Conservation (phyloP, 163 green algal genomes). For the Chlamydomonas reinhardtii region DNA sequence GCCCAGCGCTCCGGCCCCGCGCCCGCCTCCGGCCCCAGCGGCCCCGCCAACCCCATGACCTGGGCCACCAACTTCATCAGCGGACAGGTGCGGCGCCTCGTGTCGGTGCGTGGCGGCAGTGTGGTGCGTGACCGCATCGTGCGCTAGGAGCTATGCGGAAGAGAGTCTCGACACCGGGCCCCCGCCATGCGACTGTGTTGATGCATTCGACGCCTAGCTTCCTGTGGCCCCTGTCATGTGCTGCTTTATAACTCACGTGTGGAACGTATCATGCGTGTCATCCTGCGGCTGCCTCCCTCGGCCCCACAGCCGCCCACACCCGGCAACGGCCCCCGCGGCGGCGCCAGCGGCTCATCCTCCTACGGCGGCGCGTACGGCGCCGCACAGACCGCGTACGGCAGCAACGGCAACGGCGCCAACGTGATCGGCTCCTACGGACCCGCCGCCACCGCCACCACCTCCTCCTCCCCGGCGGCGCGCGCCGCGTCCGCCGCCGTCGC, state of each 20-base stretch:
- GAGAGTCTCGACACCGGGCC: no score
- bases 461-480: neutral
- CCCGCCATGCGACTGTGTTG: no score
- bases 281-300: no score
- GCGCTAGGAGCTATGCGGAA: no score
- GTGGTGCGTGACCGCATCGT: no score
- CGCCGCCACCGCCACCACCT: neutral
- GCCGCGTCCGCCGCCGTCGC: neutral
- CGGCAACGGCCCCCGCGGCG: no score
- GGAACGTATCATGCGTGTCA: no score
- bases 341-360: neutral
- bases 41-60: conserved; percentile 7
- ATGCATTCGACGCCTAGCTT: no score
- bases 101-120: neutral
- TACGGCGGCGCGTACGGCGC: no score
- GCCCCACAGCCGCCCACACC: no score
- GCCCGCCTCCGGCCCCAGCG: neutral
- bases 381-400: neutral
- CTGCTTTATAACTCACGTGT: no score
- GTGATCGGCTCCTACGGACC: neutral
- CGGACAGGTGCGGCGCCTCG: neutral
- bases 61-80: conserved; percentile 29
- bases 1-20: neutral
- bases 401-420: neutral
- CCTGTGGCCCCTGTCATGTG: no score